Base-by-base conservation (phyloP, 208 protist genomes). In the Porcisia hertigi region DNA sequence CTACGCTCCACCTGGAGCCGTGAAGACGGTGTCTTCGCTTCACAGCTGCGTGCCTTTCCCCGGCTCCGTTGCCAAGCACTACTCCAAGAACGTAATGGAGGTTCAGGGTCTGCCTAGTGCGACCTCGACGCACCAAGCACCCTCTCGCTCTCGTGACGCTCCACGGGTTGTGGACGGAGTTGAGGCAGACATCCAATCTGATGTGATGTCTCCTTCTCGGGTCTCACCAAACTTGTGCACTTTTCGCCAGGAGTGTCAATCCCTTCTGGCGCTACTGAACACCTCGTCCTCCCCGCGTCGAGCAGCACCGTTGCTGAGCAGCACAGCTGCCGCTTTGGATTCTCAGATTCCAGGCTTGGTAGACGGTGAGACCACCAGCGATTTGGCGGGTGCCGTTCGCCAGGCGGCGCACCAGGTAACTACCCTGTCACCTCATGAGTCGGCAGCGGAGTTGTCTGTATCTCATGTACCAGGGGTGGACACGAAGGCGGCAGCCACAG, bases 211-310 rank as follows among this genome's bases (percentile, higher is more conserved):
- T 18, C 16, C 59, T 8, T 62, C 53, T 14, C 49, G 49, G 69
- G 78, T 73, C 3, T 65, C 53, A 4, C 78, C 78, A 49, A 77
- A 78, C 67, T 64, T 85, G n/a, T 74, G 64, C 30, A 71, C 80
- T 30, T 85, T 85, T 45, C 76, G 74, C 39, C 66, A 82, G 30
- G 81, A 87, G 66, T 87, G 83, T 71, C 63, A 75, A 16, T 76
- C 77, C 9, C 76, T 87, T 23, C 64, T 87, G 39, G 73, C 79
- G 11, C 12, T 87, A 58, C 53, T 87, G 23, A 57, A 53, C 30
- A 53, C 73, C 11, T 59, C 78, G 9, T 34, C 78, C 8, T 2
- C 45, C 39, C 16, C 25, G 23, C n/a, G 69, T 4, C 76, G 59
- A 6, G 8, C 12, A 1, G 49, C 67, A 36, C 43, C 52, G 43